Percentiles rank a stretch among this genome's conserved stretches.
These are phyloP conservation scores for Pichia sp. DNA, from an alignment of 1,139 yeast genomes.

Conservation along the genomic window DNA sequence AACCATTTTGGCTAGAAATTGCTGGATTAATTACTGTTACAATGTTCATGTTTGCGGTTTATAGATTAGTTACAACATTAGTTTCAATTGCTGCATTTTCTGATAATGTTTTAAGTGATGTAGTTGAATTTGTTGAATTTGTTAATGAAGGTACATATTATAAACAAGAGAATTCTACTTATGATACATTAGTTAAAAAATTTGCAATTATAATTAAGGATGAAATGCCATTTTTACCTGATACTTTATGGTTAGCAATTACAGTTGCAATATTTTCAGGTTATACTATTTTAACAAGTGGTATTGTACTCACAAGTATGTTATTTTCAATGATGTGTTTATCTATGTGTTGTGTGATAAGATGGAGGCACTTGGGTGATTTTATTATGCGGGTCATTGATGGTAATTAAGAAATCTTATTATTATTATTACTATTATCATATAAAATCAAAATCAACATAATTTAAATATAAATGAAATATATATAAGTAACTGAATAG, in stretches of 20 bases:
- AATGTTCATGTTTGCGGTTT: conserved; percentile 24
- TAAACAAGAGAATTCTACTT: neutral
- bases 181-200: conserved; percentile 11
- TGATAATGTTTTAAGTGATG: conserved; percentile 27
- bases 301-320: conserved; percentile 29
- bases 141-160: conserved; percentile 9
- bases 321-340: conserved; percentile 30
- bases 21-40: conserved; percentile 27
- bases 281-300: conserved; percentile 29
- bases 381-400: conserved; percentile 25
- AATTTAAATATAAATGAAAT: too few relatives aligned
- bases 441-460: too few relatives aligned
- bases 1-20: conserved; percentile 28
- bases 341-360: conserved; percentile 27
- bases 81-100: conserved; percentile 28
- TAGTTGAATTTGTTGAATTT: conserved; percentile 25
- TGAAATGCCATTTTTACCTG: conserved; percentile 25
- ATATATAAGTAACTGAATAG: too few relatives aligned
- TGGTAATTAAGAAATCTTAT: neutral
- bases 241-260: conserved; percentile 17
- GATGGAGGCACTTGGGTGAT: conserved; percentile 29
- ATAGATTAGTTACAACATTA: conserved; percentile 23
- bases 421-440: too few relatives aligned
- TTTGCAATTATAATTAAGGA: conserved; percentile 27
- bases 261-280: conserved; percentile 29